Base-by-base conservation (phyloP, 495 filamentous ascomycete species). In the Filosporella fistucella region DNA sequence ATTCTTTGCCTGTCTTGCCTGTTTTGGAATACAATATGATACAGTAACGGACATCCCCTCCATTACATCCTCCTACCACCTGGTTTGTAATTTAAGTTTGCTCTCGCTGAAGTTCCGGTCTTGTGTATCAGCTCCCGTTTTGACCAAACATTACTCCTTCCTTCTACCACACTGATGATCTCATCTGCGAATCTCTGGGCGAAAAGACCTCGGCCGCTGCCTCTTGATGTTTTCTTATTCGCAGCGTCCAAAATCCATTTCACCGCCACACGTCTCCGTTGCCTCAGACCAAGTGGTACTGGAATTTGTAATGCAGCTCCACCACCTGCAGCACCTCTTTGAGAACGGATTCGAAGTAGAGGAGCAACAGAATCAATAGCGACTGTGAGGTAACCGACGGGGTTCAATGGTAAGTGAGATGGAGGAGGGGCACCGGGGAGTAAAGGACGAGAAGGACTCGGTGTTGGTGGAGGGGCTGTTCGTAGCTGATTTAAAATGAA, bases 331-430 rank as follows among this genome's bases (percentile, higher is more conserved):
- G 86, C 75, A 54, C 88, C 89, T 64, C 81, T 86, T 59, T 85
- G 76, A 25, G 72, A 71, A 18, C 80, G 77, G 58, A 97, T 80
- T 23, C 84, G 84, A 57, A 97, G 67, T 18, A 98, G 72, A 17
- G 93, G 93, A 11, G 89, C 88, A n/a, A 97, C 85, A 10, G 89
- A 95, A 74, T 98, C 93, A 61, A 98, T 84, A n/a, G 91, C 89
- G 29, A 91, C 68, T 0, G 82, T 86, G 30, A 96, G 79, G 67
- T 90, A 90, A 35, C 79, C 70, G 24, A 90, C 69, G 9, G 90
- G 84, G 68, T 94, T 78, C 16, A 87, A 72, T 7, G 88, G 85
- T 24, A 95, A 78, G 41, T 91, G 83, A 8, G 74, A 63, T 18
- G 85, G 71, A 0, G 89, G 81, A 1, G 89, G 89, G 12, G 80